Evolutionary conservation across 2,329 filamentous ascomycete genomes (phyloP).

Genomic region (Salinomyces thailandicus): DNA sequence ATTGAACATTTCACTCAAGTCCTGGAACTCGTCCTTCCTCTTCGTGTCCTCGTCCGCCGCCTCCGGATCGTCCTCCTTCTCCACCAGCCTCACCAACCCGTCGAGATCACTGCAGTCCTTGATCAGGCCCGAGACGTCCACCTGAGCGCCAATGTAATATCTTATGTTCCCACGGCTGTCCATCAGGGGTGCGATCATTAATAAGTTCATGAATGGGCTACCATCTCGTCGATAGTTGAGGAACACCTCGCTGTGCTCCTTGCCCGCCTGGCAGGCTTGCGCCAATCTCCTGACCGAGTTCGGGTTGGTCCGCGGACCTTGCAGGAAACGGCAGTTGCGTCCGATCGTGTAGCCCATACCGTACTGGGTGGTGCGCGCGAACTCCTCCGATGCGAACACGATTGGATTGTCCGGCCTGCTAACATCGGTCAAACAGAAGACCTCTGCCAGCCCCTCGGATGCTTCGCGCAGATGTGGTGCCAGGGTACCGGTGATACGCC

Average conservation of each 20-base stretch:
- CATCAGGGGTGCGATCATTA: slow-evolving; percentile 62
- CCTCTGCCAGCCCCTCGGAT: slow-evolving; percentile 66
- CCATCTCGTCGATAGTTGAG: slow-evolving; percentile 67
- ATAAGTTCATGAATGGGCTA: slow-evolving; percentile 64
- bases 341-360: slow-evolving; percentile 63
- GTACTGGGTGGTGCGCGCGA: slow-evolving; percentile 64
- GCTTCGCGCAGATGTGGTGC: slow-evolving; percentile 54
- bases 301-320: slow-evolving; percentile 60
- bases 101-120: slow-evolving; percentile 57
- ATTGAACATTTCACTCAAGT: slow-evolving; percentile 61
- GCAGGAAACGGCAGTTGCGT: slow-evolving; percentile 67
- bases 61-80: slow-evolving; percentile 22
- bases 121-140: slow-evolving; percentile 59
- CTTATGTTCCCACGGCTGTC: slow-evolving; percentile 56
- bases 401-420: slow-evolving; percentile 64
- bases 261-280: slow-evolving; percentile 50
- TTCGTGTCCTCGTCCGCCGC: slow-evolving; percentile 24
- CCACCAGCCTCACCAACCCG: slow-evolving; percentile 38
- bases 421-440: slow-evolving; percentile 67
- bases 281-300: slow-evolving; percentile 52
- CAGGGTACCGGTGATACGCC: slow-evolving; percentile 56
- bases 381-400: slow-evolving; percentile 67
- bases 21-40: slow-evolving; percentile 53
- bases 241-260: slow-evolving; percentile 63
- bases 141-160: slow-evolving; percentile 63